Conservation (phyloP, 1,284 basidiomycete species). For the Apiotrichum laibachii region DNA sequence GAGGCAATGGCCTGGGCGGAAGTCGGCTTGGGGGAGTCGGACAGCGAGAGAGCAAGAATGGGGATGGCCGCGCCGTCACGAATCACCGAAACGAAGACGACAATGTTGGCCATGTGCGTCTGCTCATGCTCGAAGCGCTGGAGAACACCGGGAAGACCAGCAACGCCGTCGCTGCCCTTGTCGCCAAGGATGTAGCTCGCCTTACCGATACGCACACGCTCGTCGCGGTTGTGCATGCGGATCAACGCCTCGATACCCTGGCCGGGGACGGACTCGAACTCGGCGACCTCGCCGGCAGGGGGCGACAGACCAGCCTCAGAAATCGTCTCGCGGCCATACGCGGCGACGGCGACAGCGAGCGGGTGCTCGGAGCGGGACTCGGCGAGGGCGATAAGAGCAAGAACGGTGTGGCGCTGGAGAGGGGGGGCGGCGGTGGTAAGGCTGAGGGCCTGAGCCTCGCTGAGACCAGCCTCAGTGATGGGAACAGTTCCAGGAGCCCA, state of each 20-base stretch:
- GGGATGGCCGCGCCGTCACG: slow-evolving; percentile 53
- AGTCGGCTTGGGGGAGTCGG: slow-evolving; percentile 78
- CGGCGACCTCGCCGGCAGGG: slow-evolving; percentile 52
- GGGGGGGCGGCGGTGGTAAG: slow-evolving; percentile 45
- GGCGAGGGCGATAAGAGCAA: slow-evolving; percentile 77
- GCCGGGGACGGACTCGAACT: slow-evolving; percentile 84
- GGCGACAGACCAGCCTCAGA: slow-evolving; percentile 54
- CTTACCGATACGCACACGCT: slow-evolving; percentile 68
- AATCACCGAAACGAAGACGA: slow-evolving; percentile 74
- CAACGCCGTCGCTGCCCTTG: slow-evolving; percentile 33
- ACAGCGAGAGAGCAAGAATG: slow-evolving; percentile 69
- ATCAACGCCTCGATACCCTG: slow-evolving; percentile 77
- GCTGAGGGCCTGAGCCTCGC: slow-evolving; percentile 41
- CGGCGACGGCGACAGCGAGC: slow-evolving; percentile 84
- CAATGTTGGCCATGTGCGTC: slow-evolving; percentile 68
- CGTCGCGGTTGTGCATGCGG: slow-evolving; percentile 51
- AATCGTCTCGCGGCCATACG: slow-evolving; percentile 70
- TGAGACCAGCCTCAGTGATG: slow-evolving; percentile 21
- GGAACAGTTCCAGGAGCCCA: slow-evolving; percentile 62
- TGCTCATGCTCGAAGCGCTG: slow-evolving; percentile 66
- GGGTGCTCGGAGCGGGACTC: slow-evolving; percentile 95
- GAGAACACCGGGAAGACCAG: slow-evolving; percentile 59
- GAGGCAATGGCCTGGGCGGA: slow-evolving; percentile 76
- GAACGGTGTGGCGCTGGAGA: slow-evolving; percentile 59
- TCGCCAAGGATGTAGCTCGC: slow-evolving; percentile 59